Conservation (phyloP, 495 filamentous ascomycete species). For the Neurospora sp. region DNA sequence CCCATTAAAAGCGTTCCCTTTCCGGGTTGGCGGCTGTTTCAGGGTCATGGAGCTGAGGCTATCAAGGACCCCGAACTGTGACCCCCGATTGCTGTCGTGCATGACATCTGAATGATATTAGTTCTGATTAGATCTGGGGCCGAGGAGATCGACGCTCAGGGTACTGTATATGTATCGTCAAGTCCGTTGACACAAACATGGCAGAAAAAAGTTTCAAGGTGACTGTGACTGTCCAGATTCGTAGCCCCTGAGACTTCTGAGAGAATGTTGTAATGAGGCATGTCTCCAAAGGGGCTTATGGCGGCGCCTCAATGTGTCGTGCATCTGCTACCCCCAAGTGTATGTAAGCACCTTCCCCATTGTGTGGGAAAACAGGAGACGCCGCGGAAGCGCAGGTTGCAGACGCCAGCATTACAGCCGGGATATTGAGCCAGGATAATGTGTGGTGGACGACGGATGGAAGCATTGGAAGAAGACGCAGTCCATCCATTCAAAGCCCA, state of each 20-base stretch:
- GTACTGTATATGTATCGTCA: not conserved
- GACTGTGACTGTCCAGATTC: not conserved
- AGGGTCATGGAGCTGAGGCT: not conserved
- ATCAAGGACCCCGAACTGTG: not conserved
- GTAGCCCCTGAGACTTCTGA: not conserved
- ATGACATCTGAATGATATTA: not conserved
- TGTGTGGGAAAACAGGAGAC: not conserved
- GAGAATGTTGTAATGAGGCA: not conserved
- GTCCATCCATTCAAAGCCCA: conserved; percentile 6
- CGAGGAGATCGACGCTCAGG: not conserved
- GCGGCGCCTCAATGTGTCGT: not conserved
- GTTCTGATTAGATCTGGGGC: not conserved
- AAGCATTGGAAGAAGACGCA: conserved; percentile 13
- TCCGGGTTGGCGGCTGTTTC: not conserved
- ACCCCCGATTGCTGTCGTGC: not conserved
- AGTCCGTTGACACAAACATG: not conserved
- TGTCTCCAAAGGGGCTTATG: not conserved
- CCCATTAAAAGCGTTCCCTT: not conserved
- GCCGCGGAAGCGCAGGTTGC: conserved; percentile 7
- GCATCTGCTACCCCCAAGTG: not conserved
- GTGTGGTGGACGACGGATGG: conserved; percentile 13
- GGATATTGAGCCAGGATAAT: conserved; percentile 12
- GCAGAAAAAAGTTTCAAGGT: not conserved
- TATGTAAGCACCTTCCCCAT: not conserved
- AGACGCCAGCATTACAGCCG: conserved; percentile 11